Base-by-base conservation (phyloP, 2,329 filamentous ascomycete species). In the Aureobasidium subglaciale region DNA sequence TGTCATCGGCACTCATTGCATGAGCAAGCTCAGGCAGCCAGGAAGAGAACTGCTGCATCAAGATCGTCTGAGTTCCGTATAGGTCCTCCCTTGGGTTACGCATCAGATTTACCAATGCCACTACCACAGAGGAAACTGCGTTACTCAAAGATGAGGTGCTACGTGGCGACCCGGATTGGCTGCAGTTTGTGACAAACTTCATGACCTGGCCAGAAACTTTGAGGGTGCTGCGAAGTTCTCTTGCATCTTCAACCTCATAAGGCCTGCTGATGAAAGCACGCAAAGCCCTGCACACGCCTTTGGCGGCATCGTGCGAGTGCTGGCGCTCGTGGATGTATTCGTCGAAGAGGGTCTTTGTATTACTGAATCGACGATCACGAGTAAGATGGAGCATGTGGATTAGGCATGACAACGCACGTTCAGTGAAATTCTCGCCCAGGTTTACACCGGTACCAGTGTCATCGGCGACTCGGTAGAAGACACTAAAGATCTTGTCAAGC, bases 21-120 rank as follows among this genome's bases (percentile, higher is more conserved):
- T 85, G 83, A 0, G 83, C 78, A 9, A 99, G 81, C 67, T 97
- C 92, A 0, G 93, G 92, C n/a, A 99, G 76, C 93, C 93, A 99
- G 0, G 88, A 88, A 67, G 97, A 92, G 68, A 97, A 95, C 68
- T 97, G 90, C 70, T 99, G 93, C 11, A 97, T 90, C 2, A 95
- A 85, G 48, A 99, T 76, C 0, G 93, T 97, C 72, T 99, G 95
- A 1, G 58, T 57, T 9, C 42, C 42, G 27, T 56, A 56, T 4
- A 56, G 32, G 16, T 48, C 54, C 37, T 56, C 42, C 41, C 54
- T 48, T 16, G 54, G 54, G 11, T 56, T 56, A 9, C 54, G 22
- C 54, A 56, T 48, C 54, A 56, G 25, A 7, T 56, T 56, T 10
- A 56, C 34, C 11, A 49, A 16, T 22, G 54, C 54, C n/a, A 48